Conservation (phyloP, 306 rosid species). For the Mimosa bimucronata region DNA sequence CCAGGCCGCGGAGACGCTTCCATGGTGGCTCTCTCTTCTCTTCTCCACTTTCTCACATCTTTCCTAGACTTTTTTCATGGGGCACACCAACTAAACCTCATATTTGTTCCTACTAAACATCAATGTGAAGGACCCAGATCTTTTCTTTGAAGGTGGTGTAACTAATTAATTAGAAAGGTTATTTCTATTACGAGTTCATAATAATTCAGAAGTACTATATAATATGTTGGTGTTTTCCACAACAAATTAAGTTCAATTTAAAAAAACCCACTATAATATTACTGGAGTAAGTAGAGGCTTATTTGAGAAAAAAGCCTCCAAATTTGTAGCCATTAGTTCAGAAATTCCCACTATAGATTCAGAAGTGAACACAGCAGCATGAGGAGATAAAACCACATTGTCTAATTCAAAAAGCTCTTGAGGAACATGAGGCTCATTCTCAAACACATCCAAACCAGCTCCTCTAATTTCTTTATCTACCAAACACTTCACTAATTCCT, state of each 20-base stretch:
- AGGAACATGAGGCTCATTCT: constrained; percentile 5
- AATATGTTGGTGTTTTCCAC: background rate
- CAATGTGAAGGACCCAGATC: too few relatives aligned
- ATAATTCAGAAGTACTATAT: too few relatives aligned
- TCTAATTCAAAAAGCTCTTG: background rate
- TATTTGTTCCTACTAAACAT: too few relatives aligned
- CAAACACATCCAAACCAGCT: background rate
- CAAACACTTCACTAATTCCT: background rate
- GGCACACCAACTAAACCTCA: too few relatives aligned
- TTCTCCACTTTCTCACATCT: too few relatives aligned
- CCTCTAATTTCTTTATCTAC: background rate
- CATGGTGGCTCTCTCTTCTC: too few relatives aligned
- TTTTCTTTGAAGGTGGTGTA: too few relatives aligned
- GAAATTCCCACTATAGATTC: background rate
- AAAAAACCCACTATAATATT: background rate
- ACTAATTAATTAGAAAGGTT: too few relatives aligned
- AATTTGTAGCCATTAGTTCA: background rate
- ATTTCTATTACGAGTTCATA: too few relatives aligned
- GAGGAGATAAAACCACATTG: background rate
- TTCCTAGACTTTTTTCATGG: too few relatives aligned
- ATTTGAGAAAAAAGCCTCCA: background rate
- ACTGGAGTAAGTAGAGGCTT: background rate
- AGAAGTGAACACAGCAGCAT: background rate
- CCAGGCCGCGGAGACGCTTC: too few relatives aligned
- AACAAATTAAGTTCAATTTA: too few relatives aligned